Percentiles rank a stretch among this genome's conserved stretches.
Evolutionary conservation across 139 green algal genomes (phyloP).

Genomic region (Chlamydomonas asymmetrica): DNA sequence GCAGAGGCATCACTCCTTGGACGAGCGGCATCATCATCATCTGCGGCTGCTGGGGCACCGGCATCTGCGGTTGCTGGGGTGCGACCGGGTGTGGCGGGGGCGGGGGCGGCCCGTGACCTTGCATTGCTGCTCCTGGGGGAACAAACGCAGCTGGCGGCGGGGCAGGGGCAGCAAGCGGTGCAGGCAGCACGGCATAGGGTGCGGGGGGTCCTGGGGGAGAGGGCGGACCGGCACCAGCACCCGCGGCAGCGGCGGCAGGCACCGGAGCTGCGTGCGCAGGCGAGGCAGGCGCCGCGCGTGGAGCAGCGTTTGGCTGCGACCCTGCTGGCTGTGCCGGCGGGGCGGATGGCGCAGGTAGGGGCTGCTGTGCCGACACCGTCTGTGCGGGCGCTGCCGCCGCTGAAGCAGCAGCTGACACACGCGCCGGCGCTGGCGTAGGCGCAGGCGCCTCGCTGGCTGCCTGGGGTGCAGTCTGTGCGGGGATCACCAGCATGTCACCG

Average conservation of each 20-base stretch:
- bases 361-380: too few species aligned
- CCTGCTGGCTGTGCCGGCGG: too few species aligned
- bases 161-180: neutral
- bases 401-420: neutral
- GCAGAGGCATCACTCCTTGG: neutral
- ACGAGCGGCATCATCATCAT: slow-evolving; percentile 10
- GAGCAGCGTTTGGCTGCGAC: too few species aligned
- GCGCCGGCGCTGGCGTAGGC: neutral
- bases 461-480: neutral
- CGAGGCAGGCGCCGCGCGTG: too few species aligned
- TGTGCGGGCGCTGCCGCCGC: neutral
- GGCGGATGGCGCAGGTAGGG: neutral
- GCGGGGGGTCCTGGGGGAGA: neutral
- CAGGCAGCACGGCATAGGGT: neutral
- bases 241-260: neutral
- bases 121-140: neutral
- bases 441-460: neutral
- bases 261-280: neutral
- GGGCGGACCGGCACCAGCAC: neutral
- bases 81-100: too few species aligned
- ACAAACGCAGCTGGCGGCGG: neutral
- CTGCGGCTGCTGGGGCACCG: neutral
- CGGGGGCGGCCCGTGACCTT: neutral
- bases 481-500: slow-evolving; percentile 25
- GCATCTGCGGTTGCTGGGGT: too few species aligned